Base-by-base conservation (phyloP, 805 yeast genomes). In the Cyberlindnera maclurae region DNA sequence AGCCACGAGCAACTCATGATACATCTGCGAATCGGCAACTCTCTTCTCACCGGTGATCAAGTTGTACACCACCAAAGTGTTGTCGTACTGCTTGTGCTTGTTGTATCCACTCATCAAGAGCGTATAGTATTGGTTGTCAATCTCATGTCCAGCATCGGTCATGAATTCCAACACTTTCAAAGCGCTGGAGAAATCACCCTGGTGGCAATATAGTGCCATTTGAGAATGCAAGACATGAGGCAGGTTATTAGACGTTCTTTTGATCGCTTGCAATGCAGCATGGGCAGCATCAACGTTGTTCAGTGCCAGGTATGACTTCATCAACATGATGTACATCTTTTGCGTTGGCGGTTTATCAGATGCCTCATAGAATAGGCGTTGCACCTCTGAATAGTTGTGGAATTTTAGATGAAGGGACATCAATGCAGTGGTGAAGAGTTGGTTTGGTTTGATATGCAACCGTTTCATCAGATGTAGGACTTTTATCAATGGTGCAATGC, bases 101-200 rank as follows among this genome's bases (percentile, higher is more conserved):
- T 58, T 58, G 37, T 54, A 62, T 0, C 50, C 58, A 5, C 41
- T 42, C 62, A 65, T 59, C 20, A 65, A 34, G 1, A 45, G 41
- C 18, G 54, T 56, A 40, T 59, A 63, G 41, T 61, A 65, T 2
- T 45, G 29, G 3, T 55, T 39, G 1, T 44, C 49, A 7, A 49
- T 46, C 22, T 34, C 37, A 11, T 51, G 16, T 1, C 39, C 41
- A 1, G 40, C 44, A 5, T 13, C 20, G 4, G 60, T 56, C 52
- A 62, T 56, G 16, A 42, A 43, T 24, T 50, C 54, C 15, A 65
- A 28, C 4, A 58, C 35, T 12, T 51, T 49, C n/a, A 64, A 43
- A 1, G 65, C 62, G 1, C 22, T 56, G 51, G 16, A 49, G 59
- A 34, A 62, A 33, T 31, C 38, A 10, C 41, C 57, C 44, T 40